Percentiles rank a stretch among this genome's conserved stretches.
phyloP scores from a whole-genome alignment of 345 rosid species.

The Citropsis articulata region DNA sequence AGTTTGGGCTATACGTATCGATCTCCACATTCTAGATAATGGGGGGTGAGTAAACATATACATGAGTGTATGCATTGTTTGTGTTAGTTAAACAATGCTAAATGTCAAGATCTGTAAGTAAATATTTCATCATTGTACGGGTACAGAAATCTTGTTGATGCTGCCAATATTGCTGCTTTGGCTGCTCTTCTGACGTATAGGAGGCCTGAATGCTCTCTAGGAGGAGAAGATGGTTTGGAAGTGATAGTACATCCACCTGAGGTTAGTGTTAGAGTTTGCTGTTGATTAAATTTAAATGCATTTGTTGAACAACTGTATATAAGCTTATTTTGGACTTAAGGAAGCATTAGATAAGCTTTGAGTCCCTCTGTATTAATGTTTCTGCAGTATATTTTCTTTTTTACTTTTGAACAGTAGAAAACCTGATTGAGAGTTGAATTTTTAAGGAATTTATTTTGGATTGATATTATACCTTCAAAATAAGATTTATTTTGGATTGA shows the following conservation, averaged over 20 bases:
- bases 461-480: background rate
- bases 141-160: constrained; percentile 87
- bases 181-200: constrained; percentile 77
- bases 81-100: constrained; percentile 7
- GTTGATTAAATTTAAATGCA: background rate
- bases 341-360: background rate
- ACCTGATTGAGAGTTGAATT: background rate
- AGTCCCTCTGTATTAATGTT: background rate
- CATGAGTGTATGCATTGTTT: background rate
- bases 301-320: background rate
- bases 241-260: constrained; percentile 80
- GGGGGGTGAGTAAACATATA: constrained; percentile 61
- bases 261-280: constrained; percentile 61
- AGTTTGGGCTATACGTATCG: constrained; percentile 90
- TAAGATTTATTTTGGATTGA: background rate
- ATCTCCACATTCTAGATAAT: constrained; percentile 92
- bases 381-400: background rate
- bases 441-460: background rate
- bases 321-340: background rate
- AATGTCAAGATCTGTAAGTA: background rate
- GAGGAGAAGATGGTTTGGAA: constrained; percentile 80
- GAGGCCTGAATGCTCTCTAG: constrained; percentile 88
- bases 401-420: background rate
- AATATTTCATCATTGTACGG: constrained; percentile 3
- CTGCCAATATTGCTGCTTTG: constrained; percentile 93